A percentile compares a stretch with the other conserved stretches of the same genome.
These are phyloP conservation scores for Ophiocordyceps camponoti-floridani DNA, from an alignment of 2,329 filamentous ascomycete genomes.

Conservation along the genomic window DNA sequence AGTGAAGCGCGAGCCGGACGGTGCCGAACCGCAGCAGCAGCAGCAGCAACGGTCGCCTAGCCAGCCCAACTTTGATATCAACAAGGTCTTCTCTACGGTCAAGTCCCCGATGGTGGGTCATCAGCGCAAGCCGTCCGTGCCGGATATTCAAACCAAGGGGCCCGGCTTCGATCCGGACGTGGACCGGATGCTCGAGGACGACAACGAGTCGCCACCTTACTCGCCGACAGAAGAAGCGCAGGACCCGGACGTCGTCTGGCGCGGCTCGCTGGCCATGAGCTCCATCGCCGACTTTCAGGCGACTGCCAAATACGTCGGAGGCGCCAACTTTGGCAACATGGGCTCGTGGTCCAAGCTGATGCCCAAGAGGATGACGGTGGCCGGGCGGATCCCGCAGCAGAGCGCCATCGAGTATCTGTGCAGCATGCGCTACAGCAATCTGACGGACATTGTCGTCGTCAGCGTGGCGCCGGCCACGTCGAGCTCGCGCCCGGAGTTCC, in stretches of 20 bases:
- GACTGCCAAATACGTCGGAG: slow-evolving; percentile 67
- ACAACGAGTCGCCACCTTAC: slow-evolving; percentile 64
- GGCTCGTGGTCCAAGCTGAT: slow-evolving; percentile 60
- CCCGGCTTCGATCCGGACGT: slow-evolving; percentile 72
- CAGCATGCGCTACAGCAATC: slow-evolving; percentile 62
- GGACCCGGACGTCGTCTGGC: slow-evolving; percentile 62
- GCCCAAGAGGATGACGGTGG: slow-evolving; percentile 50
- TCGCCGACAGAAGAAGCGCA: slow-evolving; percentile 55
- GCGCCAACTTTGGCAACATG: slow-evolving; percentile 52
- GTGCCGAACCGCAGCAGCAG: slow-evolving; percentile 10
- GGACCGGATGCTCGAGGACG: slow-evolving; percentile 71
- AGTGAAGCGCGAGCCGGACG: slow-evolving; percentile 18
- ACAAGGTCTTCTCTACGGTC: slow-evolving; percentile 70
- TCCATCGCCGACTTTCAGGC: slow-evolving; percentile 59
- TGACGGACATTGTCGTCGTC: slow-evolving; percentile 71
- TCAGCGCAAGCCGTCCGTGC: slow-evolving; percentile 29
- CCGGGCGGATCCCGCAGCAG: slow-evolving; percentile 63
- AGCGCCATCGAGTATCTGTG: slow-evolving; percentile 85
- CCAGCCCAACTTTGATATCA: slow-evolving; percentile 57
- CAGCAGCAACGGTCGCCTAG: slow-evolving; percentile 28
- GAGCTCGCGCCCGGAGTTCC: slow-evolving; percentile 43
- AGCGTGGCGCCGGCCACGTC: slow-evolving; percentile 49
- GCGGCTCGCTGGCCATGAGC: slow-evolving; percentile 58
- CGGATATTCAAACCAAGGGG: slow-evolving; percentile 26
- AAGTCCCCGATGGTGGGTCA: slow-evolving; percentile 47